Percentiles rank a stretch among this genome's conserved stretches.
phyloP scores from a whole-genome alignment of 371 early-diverging fungal genomes.

The Rhizopus arrhizus region DNA sequence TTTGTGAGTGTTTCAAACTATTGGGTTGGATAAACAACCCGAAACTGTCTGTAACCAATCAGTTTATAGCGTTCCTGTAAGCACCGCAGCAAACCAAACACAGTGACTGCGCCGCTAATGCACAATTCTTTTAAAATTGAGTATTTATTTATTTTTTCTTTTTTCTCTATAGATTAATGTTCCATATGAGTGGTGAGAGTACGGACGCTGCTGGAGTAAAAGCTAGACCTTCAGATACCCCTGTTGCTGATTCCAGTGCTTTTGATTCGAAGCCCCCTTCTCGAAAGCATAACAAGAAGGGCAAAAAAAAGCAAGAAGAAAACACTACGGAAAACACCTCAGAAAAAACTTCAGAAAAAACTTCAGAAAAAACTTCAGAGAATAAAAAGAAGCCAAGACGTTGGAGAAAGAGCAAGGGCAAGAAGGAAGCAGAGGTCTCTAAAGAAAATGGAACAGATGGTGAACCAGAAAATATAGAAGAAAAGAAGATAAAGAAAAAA shows the following conservation, averaged over 20 bases:
- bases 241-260: neutral
- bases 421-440: neutral
- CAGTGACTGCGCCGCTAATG: too few species aligned
- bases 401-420: constrained; percentile 1
- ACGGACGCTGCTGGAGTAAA: neutral
- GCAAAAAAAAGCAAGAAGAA: neutral
- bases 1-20: too few species aligned
- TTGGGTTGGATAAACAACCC: too few species aligned
- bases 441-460: neutral
- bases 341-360: neutral
- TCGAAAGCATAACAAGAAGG: neutral
- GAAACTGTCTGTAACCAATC: too few species aligned
- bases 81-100: too few species aligned
- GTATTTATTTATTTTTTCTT: neutral
- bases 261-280: neutral
- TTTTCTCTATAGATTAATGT: neutral
- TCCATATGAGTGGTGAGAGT: neutral
- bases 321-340: neutral
- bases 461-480: neutral
- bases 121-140: too few species aligned
- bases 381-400: neutral
- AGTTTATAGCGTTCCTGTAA: too few species aligned
- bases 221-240: neutral
- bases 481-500: neutral
- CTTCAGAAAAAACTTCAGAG: neutral